Base-by-base conservation (phyloP, 805 yeast species). In the Ogataea nonfermentans region DNA sequence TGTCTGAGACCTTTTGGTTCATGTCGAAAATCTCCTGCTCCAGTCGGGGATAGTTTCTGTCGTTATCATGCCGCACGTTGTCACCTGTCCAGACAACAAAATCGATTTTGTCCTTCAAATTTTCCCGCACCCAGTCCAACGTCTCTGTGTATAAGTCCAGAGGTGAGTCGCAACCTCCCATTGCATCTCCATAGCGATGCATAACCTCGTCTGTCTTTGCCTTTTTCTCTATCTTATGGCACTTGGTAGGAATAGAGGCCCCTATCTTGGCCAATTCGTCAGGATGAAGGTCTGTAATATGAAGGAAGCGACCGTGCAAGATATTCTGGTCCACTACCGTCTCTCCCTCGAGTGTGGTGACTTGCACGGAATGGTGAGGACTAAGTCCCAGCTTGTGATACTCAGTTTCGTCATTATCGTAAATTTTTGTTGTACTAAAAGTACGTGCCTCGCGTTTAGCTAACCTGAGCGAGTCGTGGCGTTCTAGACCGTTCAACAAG, bases 21-120 rank as follows among this genome's bases (percentile, higher is more conserved):
- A 81, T 71, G 9, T 79, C 81, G 46, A 85, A 76, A 32, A 87
- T 87, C 41, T 79, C 77, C 42, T 56, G 53, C 53, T 86, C 95
- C 1, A 85, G 76, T 66, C 96, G 74, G 2, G 95, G 96, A 53
- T 65, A 63, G 14, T 59, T 57, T 56, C 95, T 68, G 62, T 86
- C 95, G 52, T 81, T 84, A 59, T 86, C 95, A 59, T 86, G 95
- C 40, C 95, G 71, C 32, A 84, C 76, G 52, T 86, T 87, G 62
- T 87, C 96, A 23, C 96, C 96, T 0, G 95, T 86, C 95, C 95
- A 87, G 10, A 87, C 74, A 9, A 87, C 81, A 61, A 87, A 87
- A 59, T 87, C 96, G 34, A 87, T 79, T 48, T 86, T 79, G 59
- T 84, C 93, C 44, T 70, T 75, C 43, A 87, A 59, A 44, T 85